Base-by-base conservation (phyloP, 1,284 basidiomycete genomes). In the Pulveroboletus sp. region DNA sequence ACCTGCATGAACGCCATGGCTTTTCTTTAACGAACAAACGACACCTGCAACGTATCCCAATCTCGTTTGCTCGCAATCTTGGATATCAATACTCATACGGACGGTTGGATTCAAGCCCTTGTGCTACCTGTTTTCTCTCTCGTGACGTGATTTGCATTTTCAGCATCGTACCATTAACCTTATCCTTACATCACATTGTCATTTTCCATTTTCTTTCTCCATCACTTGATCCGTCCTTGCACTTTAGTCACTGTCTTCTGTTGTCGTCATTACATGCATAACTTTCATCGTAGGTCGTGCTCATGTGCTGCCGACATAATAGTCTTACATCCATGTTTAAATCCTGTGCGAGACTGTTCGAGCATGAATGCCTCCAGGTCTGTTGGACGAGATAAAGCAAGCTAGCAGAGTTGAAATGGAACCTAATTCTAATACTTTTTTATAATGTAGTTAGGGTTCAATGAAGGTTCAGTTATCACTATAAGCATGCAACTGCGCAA, bases 151-250 rank as follows among this genome's bases (percentile, higher is more conserved):
- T 8, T 43, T 52, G 42, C 59, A 63, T 60, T 25, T 47, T 42
- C 43, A 56, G 62, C 64, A 63, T 66, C 64, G 49, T 63, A 65
- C 36, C 36, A 46, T 43, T 65, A 62, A 62, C 43, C 9, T 65
- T 65, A 66, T 62, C 38, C 28, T 53, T 60, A 35, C 52, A 63
- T 57, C 25, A 49, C 49, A 53, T 52, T 43, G 25, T 2, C 52
- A n/a, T n/a, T n/a, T n/a, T n/a, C n/a, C n/a, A n/a, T 5, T 15
- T 6, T 18, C 15, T 22, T 15, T 9, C 20, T 8, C 22, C 26
- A 26, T 24, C 3, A 14, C 6, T 39, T 39, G 44, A 6, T 5
- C 28, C 14, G 6, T 11, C 29, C 11, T 58, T 65, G 61, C 61
- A 63, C 18, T 52, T 33, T 65, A 54, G 42, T 59, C 35, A n/a